Percentiles rank a stretch among this genome's conserved stretches.
phyloP scores from a whole-genome alignment of 2,329 filamentous ascomycete species.

The Lecanicillium sp. region DNA sequence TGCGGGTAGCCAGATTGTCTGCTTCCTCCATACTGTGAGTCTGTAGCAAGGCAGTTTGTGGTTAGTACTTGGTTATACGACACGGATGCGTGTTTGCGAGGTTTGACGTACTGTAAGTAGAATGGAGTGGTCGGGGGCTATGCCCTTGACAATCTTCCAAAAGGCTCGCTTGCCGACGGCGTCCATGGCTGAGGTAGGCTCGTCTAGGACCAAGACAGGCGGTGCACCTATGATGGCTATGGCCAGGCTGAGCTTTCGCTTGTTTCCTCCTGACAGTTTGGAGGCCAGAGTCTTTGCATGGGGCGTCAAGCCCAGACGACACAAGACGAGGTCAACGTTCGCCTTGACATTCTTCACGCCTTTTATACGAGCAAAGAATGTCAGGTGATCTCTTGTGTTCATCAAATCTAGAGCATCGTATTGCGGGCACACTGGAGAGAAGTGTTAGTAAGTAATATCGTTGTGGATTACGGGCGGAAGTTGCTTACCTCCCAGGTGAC shows the following conservation, averaged over 20 bases:
- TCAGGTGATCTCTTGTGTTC: slow-evolving; percentile 72
- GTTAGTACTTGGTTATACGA: not conserved
- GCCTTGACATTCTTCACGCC: slow-evolving; percentile 63
- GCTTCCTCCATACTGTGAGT: slow-evolving; percentile 91
- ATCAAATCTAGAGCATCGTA: slow-evolving; percentile 78
- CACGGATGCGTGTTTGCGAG: not conserved
- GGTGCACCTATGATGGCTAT: slow-evolving; percentile 86
- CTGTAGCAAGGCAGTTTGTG: not conserved
- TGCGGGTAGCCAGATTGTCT: slow-evolving; percentile 69
- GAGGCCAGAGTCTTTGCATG: slow-evolving; percentile 65
- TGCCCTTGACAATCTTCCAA: slow-evolving; percentile 67
- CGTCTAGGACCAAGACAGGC: slow-evolving; percentile 72
- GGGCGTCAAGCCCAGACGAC: slow-evolving; percentile 61
- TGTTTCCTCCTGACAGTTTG: slow-evolving; percentile 77
- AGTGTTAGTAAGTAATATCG: not conserved
- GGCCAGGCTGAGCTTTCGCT: slow-evolving; percentile 73
- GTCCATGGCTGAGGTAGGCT: slow-evolving; percentile 77
- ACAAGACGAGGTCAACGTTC: slow-evolving; percentile 65
- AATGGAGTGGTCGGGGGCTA: slow-evolving; percentile 65
- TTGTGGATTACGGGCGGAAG: slow-evolving; percentile 41
- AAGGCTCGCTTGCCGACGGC: slow-evolving; percentile 79
- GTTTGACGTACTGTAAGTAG: slow-evolving; percentile 51
- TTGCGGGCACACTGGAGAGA: slow-evolving; percentile 61
- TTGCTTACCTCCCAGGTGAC: slow-evolving; percentile 59
- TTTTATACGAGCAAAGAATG: slow-evolving; percentile 69